Percentiles rank a stretch among this genome's conserved stretches.
phyloP scores from a whole-genome alignment of 208 protist genomes.

The Trypanosoma conorhini region DNA sequence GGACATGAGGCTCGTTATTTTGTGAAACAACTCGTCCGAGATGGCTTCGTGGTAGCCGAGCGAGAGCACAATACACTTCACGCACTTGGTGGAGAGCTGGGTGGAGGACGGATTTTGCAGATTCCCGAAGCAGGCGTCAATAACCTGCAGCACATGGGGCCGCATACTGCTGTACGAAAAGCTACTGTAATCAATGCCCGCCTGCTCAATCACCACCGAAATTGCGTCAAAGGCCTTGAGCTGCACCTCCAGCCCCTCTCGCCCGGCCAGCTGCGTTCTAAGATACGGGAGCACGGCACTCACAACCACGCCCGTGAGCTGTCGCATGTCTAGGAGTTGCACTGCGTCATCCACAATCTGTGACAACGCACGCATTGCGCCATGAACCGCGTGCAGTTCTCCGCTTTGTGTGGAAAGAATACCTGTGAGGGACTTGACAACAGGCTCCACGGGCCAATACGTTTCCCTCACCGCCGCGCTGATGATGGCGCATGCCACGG shows the following conservation, averaged over 20 bases:
- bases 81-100: slow-evolving; percentile 46
- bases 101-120: slow-evolving; percentile 48
- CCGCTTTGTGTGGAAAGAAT: slow-evolving; percentile 39
- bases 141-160: slow-evolving; percentile 37
- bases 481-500: slow-evolving; percentile 73
- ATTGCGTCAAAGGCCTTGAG: slow-evolving; percentile 64
- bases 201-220: slow-evolving; percentile 59
- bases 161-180: slow-evolving; percentile 62
- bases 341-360: slow-evolving; percentile 76
- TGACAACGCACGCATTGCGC: slow-evolving; percentile 69
- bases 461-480: slow-evolving; percentile 70
- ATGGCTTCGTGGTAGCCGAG: slow-evolving; percentile 68
- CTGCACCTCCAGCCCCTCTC: slow-evolving; percentile 43
- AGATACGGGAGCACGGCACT: slow-evolving; percentile 48
- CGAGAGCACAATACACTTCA: slow-evolving; percentile 68
- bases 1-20: slow-evolving; percentile 62
- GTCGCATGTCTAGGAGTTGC: slow-evolving; percentile 52
- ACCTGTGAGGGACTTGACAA: slow-evolving; percentile 42
- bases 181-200: slow-evolving; percentile 53
- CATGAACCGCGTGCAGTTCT: slow-evolving; percentile 58
- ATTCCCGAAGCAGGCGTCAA: slow-evolving; percentile 72
- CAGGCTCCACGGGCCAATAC: slow-evolving; percentile 53
- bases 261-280: slow-evolving; percentile 12
- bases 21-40: slow-evolving; percentile 47
- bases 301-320: slow-evolving; percentile 56